A percentile compares a stretch with the other conserved stretches of the same genome.
Conservation (phyloP, 352 stramenopile genomes). For the Phytophthora pinifolia region DNA sequence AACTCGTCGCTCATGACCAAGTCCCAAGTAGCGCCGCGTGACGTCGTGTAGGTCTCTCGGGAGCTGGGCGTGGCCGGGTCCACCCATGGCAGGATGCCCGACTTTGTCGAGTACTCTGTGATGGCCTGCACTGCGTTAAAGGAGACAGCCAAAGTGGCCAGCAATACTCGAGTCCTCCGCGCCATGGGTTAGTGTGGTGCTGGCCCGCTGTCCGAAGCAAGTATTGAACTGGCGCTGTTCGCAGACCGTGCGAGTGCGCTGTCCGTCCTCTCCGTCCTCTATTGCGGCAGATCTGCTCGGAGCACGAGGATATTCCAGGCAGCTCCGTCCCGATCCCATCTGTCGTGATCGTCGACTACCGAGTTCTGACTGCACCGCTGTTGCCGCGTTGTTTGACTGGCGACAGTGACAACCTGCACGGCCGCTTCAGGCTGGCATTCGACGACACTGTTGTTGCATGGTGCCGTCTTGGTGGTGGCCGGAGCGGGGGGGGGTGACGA, state of each 20-base stretch:
- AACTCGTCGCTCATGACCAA: constrained; percentile 84
- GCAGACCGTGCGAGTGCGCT: constrained; percentile 3
- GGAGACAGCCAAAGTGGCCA: not conserved
- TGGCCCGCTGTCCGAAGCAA: constrained; percentile 19
- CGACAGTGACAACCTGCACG: too few relatives aligned
- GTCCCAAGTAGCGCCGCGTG: constrained; percentile 54
- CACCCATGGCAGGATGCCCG: constrained; percentile 59
- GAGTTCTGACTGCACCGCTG: not conserved
- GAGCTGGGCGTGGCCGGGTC: constrained; percentile 51
- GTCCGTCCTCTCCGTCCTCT: constrained; percentile 14
- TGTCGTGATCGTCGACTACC: constrained; percentile 12
- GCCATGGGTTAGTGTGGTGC: constrained; percentile 15
- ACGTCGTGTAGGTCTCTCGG: constrained; percentile 46
- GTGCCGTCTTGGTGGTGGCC: constrained; percentile 2
- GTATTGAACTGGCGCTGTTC: constrained; percentile 8
- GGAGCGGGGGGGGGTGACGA: not conserved
- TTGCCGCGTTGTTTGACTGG: too few relatives aligned
- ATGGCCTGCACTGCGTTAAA: constrained; percentile 1
- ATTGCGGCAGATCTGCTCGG: constrained; percentile 15
- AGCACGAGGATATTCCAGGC: constrained; percentile 11
- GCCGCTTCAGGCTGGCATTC: too few relatives aligned
- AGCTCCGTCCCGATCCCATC: constrained; percentile 24
- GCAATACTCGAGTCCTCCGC: constrained; percentile 3
- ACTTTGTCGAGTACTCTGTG: constrained; percentile 50
- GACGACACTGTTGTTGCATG: not conserved